Base-by-base conservation (phyloP, 208 protist genomes). In the Acanthamoeba lenticulata region DNA sequence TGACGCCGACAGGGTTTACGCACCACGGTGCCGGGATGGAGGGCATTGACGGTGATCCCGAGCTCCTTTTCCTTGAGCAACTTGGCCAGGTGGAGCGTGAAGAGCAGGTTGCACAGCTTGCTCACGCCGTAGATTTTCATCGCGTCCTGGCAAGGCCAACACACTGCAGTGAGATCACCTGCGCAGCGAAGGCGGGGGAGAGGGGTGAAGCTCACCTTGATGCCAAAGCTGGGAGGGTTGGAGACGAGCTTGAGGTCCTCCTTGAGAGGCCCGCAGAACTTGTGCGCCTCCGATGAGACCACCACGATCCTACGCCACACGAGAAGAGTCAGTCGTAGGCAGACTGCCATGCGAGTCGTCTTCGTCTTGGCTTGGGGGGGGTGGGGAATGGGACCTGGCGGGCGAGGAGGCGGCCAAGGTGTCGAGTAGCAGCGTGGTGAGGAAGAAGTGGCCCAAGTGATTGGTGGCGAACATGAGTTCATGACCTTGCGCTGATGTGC, bases 381-480 rank as follows among this genome's bases (percentile, higher is more conserved):
- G n/a, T n/a, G n/a, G n/a, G n/a, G n/a, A n/a, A 52, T 85, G 13
- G 74, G 11, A 52, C 34, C 40, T 57, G 9, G 45, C 29, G 5
- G 45, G 79, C 38, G 79, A 32, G 2, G 83, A 69, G 0, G 83
- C 49, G 34, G 29, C 29, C 19, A 90, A 34, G 13, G 52, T 69
- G 24, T 62, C 52, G 2, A 90, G 38, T 7, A 90, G 83, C n/a
- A 90, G 47, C 4, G 47, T 90, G 17, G 83, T 90, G 52, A 90
- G 83, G 52, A 69, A 69, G 83, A 90, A 90, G 38, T 62, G 83
- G 19, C 83, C 83, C 49, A 90, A 44, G 38, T 90, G 83, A 29
- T 90, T 90, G 52, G 83, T 90, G n/a, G 83, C 83, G 55, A 90
- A 90, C 83, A 90, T 90, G 52, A 90, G 52, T n/a, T 90, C 83